Evolutionary conservation across 2,329 filamentous ascomycete genomes (phyloP).

Genomic region (Colletotrichum endophyticum): DNA sequence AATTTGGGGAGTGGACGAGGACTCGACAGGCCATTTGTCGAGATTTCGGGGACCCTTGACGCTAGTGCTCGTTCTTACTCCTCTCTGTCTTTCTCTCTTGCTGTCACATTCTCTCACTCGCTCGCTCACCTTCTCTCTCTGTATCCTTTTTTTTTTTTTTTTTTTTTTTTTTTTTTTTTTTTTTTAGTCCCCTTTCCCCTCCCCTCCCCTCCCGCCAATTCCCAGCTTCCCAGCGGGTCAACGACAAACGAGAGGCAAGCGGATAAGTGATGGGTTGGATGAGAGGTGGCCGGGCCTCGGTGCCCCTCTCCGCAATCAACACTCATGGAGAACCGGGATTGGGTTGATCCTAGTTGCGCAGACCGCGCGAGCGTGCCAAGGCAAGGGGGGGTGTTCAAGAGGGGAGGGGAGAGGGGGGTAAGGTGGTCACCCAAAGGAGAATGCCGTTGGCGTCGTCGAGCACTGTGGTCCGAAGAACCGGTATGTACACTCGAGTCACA

Average conservation of each 20-base stretch:
- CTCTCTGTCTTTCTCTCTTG: not conserved
- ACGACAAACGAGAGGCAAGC: not conserved
- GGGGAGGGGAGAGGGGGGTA: not conserved
- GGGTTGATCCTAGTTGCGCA: slow-evolving; percentile 15
- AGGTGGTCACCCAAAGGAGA: not conserved
- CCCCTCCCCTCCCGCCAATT: not conserved
- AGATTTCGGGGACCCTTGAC: not conserved
- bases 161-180: too few species aligned
- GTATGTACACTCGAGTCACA: not conserved
- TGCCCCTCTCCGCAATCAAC: slow-evolving; percentile 17
- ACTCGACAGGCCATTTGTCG: not conserved
- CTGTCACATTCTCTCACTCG: too few species aligned
- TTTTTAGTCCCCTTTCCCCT: too few species aligned
- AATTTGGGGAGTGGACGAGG: not conserved
- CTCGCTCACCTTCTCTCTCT: not conserved
- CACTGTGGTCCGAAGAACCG: slow-evolving; percentile 16
- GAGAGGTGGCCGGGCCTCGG: not conserved
- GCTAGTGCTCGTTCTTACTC: not conserved
- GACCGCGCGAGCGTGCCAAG: not conserved
- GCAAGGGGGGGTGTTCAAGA: not conserved
- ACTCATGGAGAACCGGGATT: slow-evolving; percentile 4
- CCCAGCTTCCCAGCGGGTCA: not conserved
- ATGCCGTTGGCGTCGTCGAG: not conserved
- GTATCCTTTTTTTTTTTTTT: not conserved
- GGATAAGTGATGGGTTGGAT: not conserved